Evolutionary conservation across 768 basidiomycete genomes (phyloP), one percentile per base, ranked within the genome.

Genomic region (Tulasnella sp.): DNA sequence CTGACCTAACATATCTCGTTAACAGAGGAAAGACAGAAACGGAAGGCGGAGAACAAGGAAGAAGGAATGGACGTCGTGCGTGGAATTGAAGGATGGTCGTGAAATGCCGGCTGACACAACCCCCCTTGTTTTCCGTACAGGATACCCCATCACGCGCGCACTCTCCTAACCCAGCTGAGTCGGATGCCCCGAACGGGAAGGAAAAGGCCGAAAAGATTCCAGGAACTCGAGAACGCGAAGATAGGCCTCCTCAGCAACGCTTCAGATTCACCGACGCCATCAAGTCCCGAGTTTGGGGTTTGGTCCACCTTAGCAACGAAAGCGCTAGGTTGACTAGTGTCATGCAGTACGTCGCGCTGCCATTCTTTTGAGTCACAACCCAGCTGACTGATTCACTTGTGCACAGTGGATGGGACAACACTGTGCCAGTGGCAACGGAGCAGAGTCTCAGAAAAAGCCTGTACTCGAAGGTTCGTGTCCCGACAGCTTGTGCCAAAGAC

Each of bases 251-350:
- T 0, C 86, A 88, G 82, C 92, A 93, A 86, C 91, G 91, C 85
- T 97, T 93, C 84, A 86, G 91, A 6, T 85, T 95, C 87, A 94
- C 92, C 52, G 95, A 96, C 79, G 84, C 84, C 80, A 94, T 97
- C 93, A 94, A 94, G 87, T 85, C 84, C 56, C 89, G 90, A 39
- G 90, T 96, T 81, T 96, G 93, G 93, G 89, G 92, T 84, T 87
- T 95, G 9, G 93, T 94, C 77, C 87, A 91, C 83, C 83, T 96
- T 79, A 95, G 93, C 84, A 95, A 95, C 83, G 93, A 95, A 86
- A 91, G 91, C 77, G 94, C 93, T 85, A 87, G 93, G 80, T 78
- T 89, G 62, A 86, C 81, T 18, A 83, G 78, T 56, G 83, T 85
- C 81, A 86, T 85, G 82, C 83, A 84, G 85, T 86, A 75, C 71